These are phyloP conservation scores for Oenanthe javanica DNA, from an alignment of 140 eudicot genomes.

Conservation along the genomic window DNA sequence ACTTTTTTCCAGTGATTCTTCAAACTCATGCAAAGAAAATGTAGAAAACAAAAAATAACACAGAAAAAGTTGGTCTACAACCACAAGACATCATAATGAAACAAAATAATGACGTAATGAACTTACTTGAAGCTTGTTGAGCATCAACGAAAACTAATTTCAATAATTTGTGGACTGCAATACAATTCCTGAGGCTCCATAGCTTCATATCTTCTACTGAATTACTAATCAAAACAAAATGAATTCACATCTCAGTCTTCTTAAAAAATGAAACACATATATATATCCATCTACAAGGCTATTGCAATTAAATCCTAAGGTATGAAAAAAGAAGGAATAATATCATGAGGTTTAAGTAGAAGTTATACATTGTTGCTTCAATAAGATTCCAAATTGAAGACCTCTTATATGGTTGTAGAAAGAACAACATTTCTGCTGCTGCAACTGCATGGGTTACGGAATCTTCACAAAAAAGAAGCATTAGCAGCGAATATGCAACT, in stretches of 20 bases:
- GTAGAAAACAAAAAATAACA: too few relatives aligned
- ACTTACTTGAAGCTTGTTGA: slow-evolving; percentile 69
- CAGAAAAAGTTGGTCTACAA: too few relatives aligned
- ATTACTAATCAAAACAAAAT: slow-evolving; percentile 25
- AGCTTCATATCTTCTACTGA: slow-evolving; percentile 33
- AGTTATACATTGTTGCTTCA: slow-evolving; percentile 44
- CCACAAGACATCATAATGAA: too few relatives aligned
- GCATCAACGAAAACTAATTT: slow-evolving; percentile 39
- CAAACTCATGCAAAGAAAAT: too few relatives aligned
- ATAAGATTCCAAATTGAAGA: slow-evolving; percentile 50
- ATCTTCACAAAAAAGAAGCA: slow-evolving; percentile 34
- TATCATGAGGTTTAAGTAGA: background rate
- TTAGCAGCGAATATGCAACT: background rate
- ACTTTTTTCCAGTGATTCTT: too few relatives aligned
- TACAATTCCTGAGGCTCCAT: slow-evolving; percentile 64
- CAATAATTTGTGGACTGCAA: slow-evolving; percentile 66
- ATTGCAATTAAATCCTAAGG: too few relatives aligned
- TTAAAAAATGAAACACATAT: background rate
- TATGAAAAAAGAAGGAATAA: background rate
- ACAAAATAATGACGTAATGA: background rate
- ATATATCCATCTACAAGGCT: too few relatives aligned
- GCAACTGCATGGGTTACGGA: slow-evolving; percentile 87
- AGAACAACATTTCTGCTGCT: slow-evolving; percentile 76
- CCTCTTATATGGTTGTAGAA: slow-evolving; percentile 69
- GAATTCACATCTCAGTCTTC: background rate